Conservation (phyloP, 1,139 yeast species). For the Candida sp. region DNA sequence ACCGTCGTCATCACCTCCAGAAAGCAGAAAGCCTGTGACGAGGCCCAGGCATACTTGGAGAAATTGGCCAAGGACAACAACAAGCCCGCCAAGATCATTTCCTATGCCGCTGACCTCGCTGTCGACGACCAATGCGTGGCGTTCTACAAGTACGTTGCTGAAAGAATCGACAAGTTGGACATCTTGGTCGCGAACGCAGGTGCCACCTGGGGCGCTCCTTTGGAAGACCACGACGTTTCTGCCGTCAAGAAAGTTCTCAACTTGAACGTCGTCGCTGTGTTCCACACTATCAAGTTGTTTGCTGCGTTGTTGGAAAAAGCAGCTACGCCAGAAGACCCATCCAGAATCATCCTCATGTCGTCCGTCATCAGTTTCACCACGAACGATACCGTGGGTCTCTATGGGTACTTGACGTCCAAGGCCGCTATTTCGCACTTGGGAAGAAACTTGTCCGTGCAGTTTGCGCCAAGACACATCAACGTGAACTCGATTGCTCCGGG, state of each 20-base stretch:
- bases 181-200: slow-evolving; percentile 82
- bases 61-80: slow-evolving; percentile 46
- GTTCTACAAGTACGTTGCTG: slow-evolving; percentile 47
- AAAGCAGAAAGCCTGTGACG: slow-evolving; percentile 65
- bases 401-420: slow-evolving; percentile 77
- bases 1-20: slow-evolving; percentile 71
- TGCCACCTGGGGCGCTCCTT: slow-evolving; percentile 78
- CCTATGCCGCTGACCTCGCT: slow-evolving; percentile 68
- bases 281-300: slow-evolving; percentile 66
- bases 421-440: slow-evolving; percentile 80
- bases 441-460: slow-evolving; percentile 61
- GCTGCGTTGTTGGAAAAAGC: slow-evolving; percentile 59
- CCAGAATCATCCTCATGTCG: slow-evolving; percentile 70
- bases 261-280: slow-evolving; percentile 75
- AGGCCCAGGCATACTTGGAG: slow-evolving; percentile 58
- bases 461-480: slow-evolving; percentile 69
- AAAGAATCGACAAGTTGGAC: slow-evolving; percentile 52
- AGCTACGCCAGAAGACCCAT: slow-evolving; percentile 63
- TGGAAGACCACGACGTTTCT: slow-evolving; percentile 62
- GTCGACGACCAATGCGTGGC: slow-evolving; percentile 52
- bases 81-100: slow-evolving; percentile 46
- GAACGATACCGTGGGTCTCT: slow-evolving; percentile 58
- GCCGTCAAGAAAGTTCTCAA: slow-evolving; percentile 70
- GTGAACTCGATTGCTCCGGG: slow-evolving; percentile 81
- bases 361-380: slow-evolving; percentile 56